Percentiles rank a stretch among this genome's conserved stretches.
Conservation (phyloP, 2,329 filamentous ascomycete genomes). For the Tricladium varicosporioides region DNA sequence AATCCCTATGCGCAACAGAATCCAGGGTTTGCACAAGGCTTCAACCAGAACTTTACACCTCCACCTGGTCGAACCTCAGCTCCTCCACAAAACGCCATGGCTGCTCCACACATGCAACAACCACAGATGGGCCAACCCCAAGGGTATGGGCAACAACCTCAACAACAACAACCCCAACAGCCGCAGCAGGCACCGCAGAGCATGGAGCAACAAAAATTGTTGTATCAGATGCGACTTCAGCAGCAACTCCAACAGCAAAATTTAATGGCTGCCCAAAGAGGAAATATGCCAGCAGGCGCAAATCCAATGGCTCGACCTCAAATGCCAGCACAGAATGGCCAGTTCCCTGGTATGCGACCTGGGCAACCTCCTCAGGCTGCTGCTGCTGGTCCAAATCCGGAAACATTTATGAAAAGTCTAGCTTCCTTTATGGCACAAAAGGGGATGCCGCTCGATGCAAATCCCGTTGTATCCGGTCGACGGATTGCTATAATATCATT, state of each 20-base stretch:
- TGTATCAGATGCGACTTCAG: constrained; percentile 83
- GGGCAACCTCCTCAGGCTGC: constrained; percentile 46
- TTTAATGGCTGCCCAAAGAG: constrained; percentile 35
- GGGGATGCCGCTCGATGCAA: constrained; percentile 70
- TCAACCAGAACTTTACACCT: constrained; percentile 57
- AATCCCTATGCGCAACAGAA: constrained; percentile 61
- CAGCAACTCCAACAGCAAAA: constrained; percentile 66
- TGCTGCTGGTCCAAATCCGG: constrained; percentile 49
- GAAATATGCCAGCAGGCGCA: constrained; percentile 42
- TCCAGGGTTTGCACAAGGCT: constrained; percentile 54
- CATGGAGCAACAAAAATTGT: constrained; percentile 69
- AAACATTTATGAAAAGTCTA: constrained; percentile 74
- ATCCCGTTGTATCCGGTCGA: constrained; percentile 71
- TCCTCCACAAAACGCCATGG: constrained; percentile 56
- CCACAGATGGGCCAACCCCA: constrained; percentile 39
- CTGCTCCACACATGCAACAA: constrained; percentile 43
- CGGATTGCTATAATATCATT: constrained; percentile 72
- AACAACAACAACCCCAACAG: constrained; percentile 26
- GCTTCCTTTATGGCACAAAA: constrained; percentile 74
- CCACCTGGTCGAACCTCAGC: constrained; percentile 52
- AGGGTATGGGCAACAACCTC: constrained; percentile 24
- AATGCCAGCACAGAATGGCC: constrained; percentile 56
- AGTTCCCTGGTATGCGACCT: constrained; percentile 52
- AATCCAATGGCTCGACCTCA: constrained; percentile 38
- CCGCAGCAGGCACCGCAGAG: constrained; percentile 44